Evolutionary conservation across 331 rosid genomes (phyloP), one percentile per base, ranked within the genome.

Genomic region (Prunus yedoensis): DNA sequence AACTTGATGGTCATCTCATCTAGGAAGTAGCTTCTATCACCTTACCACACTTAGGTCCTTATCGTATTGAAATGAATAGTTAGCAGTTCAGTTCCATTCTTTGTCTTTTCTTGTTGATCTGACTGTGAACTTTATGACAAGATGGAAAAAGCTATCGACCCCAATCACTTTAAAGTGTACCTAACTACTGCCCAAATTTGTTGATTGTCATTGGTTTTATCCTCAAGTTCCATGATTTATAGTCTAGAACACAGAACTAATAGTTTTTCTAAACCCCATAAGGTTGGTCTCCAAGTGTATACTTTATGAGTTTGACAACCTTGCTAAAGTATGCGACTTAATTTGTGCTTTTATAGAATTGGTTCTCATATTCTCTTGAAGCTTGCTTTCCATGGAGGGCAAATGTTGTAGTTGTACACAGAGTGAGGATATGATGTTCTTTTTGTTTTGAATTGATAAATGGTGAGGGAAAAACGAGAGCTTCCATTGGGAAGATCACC

Each of bases 401-500:
- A 64, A 25, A 63, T 52, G 11, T n/a, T 38, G 2, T 38, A 38
- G 9, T 35, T 1, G 41, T 35, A 1, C 43, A 38, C 9, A 38
- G 9, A 38, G 43, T 38, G 18, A 27, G 15, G 20, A n/a, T 27
- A 18, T 46, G 32, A 27, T 6, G 18, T 60, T 25, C 32, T 30
- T 47, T 60, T 2, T 25, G 10, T 28, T n/a, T 41, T 12, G 43
- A 38, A 38, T 38, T 38, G 70, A 74, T 45, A 43, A 47, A 32
- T 6, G 21, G 69, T 0, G 59, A 74, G 50, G 61, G 35, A 61
- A 45, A 47, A 46, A 47, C 32, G 62, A 27, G 46, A 70, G 73
- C 62, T 62, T 69, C 58, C 58, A 50, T 64, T 52, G 43, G 59
- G 57, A 65, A 74, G 75, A 59, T 59, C 32, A 71, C 10, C 32